A percentile compares a stretch with the other conserved stretches of the same genome.
phyloP scores from a whole-genome alignment of 495 filamentous ascomycete genomes.

The Hypoxylon fuscum region DNA sequence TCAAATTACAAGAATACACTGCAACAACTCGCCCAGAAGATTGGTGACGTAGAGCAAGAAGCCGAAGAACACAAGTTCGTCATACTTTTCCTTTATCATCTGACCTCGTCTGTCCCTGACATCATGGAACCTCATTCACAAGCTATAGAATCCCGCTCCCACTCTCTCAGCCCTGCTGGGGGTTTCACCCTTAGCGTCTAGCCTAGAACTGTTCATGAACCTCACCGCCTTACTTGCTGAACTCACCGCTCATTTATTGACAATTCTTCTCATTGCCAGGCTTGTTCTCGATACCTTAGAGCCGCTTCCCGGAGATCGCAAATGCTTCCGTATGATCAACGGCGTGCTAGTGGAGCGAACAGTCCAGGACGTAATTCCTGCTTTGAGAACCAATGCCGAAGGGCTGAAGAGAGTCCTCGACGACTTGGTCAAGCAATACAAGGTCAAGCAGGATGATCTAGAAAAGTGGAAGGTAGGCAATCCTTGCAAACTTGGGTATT shows the following conservation, averaged over 20 bases:
- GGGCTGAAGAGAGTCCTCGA: conserved; percentile 96
- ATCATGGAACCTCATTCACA: conserved; percentile 31
- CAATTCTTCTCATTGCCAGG: conserved; percentile 58
- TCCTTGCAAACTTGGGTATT: conserved; percentile 22
- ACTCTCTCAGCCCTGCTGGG: conserved; percentile 33
- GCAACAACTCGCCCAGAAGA: conserved; percentile 93
- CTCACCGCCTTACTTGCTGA: conserved; percentile 40
- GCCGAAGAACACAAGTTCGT: conserved; percentile 97
- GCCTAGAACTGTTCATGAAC: conserved; percentile 33
- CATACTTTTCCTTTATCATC: conserved; percentile 17
- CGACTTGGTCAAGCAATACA: conserved; percentile 96
- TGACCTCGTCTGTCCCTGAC: conserved; percentile 26
- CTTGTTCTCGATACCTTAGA: conserved; percentile 94
- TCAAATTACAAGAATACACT: conserved; percentile 94
- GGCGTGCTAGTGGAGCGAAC: conserved; percentile 95
- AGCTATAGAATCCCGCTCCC: conserved; percentile 17
- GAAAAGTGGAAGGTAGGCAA: conserved; percentile 94
- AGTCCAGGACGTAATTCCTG: conserved; percentile 88
- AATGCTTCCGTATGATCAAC: conserved; percentile 99
- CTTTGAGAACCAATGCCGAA: conserved; percentile 92
- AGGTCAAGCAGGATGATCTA: conserved; percentile 90
- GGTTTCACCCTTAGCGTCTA: conserved; percentile 30
- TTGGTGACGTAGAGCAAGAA: conserved; percentile 96
- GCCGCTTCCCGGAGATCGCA: conserved; percentile 83
- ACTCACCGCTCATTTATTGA: conserved; percentile 54